Evolutionary conservation across 208 protist genomes (phyloP).

Genomic region (Trypanosoma congolense): DNA sequence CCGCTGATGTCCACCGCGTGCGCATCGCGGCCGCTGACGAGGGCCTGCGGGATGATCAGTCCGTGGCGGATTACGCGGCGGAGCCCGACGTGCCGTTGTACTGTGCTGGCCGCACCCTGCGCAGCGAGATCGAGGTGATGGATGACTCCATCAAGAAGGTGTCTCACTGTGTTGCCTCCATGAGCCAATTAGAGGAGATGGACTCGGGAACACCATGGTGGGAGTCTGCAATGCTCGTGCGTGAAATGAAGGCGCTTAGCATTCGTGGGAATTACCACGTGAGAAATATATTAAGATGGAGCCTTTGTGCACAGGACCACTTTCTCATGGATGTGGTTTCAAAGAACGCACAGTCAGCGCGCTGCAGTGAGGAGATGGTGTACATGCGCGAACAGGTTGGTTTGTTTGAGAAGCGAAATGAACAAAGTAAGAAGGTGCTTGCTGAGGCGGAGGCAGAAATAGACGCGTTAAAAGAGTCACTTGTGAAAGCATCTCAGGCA

Average conservation of each 20-base stretch:
- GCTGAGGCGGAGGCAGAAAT: slow-evolving; percentile 28
- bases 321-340: slow-evolving; percentile 51
- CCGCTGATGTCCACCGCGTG: slow-evolving; percentile 33
- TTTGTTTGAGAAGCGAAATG: slow-evolving; percentile 31
- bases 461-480: slow-evolving; percentile 26
- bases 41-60: slow-evolving; percentile 48
- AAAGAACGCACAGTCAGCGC: slow-evolving; percentile 45
- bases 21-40: slow-evolving; percentile 70
- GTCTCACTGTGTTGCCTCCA: slow-evolving; percentile 16
- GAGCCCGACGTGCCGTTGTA: slow-evolving; percentile 37
- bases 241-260: slow-evolving; percentile 57
- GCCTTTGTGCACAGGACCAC: slow-evolving; percentile 41
- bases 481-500: slow-evolving; percentile 21
- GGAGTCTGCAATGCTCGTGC: slow-evolving; percentile 61
- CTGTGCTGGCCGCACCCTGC: slow-evolving; percentile 17
- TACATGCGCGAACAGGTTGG: slow-evolving; percentile 47
- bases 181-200: slow-evolving; percentile 22
- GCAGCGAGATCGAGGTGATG: slow-evolving; percentile 24
- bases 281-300: slow-evolving; percentile 37
- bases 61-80: slow-evolving; percentile 68
- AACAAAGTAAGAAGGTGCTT: slow-evolving; percentile 8
- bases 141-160: slow-evolving; percentile 34
- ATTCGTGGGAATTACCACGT: slow-evolving; percentile 75
- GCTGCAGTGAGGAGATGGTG: slow-evolving; percentile 41
- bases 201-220: slow-evolving; percentile 49